A percentile compares a stretch with the other conserved stretches of the same genome.
These are phyloP conservation scores for Tylopilus plumbeoviolaceoides DNA, from an alignment of 768 basidiomycete genomes.

Conservation along the genomic window DNA sequence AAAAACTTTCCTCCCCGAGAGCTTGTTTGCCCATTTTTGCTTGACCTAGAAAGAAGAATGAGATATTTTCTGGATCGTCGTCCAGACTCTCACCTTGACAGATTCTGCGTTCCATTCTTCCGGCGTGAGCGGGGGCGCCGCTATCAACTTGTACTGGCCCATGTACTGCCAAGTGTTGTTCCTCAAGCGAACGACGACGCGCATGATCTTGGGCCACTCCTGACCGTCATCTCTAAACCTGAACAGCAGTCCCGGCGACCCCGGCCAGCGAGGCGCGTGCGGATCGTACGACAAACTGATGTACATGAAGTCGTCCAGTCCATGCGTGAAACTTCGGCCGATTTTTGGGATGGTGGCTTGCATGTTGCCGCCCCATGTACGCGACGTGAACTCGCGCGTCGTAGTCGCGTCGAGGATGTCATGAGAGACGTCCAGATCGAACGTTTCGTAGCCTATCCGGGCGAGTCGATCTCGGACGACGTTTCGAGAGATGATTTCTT, in stretches of 20 bases:
- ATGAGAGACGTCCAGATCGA: constrained; percentile 7
- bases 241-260: constrained; percentile 11
- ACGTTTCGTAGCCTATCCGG: constrained; percentile 1
- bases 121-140: constrained; percentile 1
- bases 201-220: constrained; percentile 13
- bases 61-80: neutral
- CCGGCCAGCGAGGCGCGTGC: constrained; percentile 12
- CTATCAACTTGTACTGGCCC: constrained; percentile 14
- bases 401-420: constrained; percentile 8
- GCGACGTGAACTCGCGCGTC: neutral
- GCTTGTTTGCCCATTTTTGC: constrained; percentile 6
- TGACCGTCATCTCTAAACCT: constrained; percentile 4
- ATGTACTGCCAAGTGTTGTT: constrained; percentile 6
- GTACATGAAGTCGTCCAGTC: constrained; percentile 14
- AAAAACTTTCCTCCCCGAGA: neutral
- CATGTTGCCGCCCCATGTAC: constrained; percentile 9
- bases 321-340: constrained; percentile 7
- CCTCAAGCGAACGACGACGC: constrained; percentile 10
- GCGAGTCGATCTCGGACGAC: constrained; percentile 7
- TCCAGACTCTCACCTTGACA: neutral
- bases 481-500: constrained; percentile 4
- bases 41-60: neutral
- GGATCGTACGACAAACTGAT: constrained; percentile 4
- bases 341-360: constrained; percentile 5
- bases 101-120: constrained; percentile 8